Conservation (phyloP, 2,329 filamentous ascomycete genomes). For the Cryphonectria nitschkei region DNA sequence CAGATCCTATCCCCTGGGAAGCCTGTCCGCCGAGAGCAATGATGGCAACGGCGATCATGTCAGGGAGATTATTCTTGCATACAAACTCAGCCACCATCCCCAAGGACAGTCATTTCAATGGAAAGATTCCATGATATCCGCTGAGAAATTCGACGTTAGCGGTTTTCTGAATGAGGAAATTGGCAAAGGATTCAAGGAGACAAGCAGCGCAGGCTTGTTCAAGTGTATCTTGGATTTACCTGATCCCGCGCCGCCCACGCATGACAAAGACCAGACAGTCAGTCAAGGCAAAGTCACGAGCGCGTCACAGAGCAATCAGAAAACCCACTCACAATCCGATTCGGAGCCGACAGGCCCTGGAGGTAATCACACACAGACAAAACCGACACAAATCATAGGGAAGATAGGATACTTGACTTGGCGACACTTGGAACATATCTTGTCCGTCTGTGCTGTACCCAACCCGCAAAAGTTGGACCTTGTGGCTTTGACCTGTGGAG, state of each 20-base stretch:
- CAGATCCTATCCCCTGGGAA: too few species aligned
- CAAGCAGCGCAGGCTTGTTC: too few species aligned
- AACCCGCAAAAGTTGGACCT: neutral
- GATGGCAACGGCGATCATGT: neutral
- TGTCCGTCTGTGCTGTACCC: constrained; percentile 11
- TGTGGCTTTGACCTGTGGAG: constrained; percentile 16
- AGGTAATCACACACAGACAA: neutral
- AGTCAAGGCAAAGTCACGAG: too few species aligned
- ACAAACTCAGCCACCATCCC: neutral
- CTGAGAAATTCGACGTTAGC: neutral
- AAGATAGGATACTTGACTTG: constrained; percentile 7
- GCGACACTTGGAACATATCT: constrained; percentile 16
- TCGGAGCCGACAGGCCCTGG: too few species aligned
- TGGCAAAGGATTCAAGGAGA: neutral
- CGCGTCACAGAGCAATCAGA: too few species aligned
- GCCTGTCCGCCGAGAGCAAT: neutral
- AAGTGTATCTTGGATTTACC: too few species aligned
- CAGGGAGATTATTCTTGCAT: constrained; percentile 9
- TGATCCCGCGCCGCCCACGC: too few species aligned
- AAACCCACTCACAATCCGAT: too few species aligned
- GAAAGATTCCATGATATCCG: constrained; percentile 1
- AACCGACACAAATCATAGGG: neutral
- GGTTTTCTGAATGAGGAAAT: neutral
- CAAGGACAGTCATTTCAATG: neutral
- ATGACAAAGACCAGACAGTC: too few species aligned